Percentiles rank a stretch among this genome's conserved stretches.
Conservation (phyloP, 345 rosid genomes). For the Salix brachista region DNA sequence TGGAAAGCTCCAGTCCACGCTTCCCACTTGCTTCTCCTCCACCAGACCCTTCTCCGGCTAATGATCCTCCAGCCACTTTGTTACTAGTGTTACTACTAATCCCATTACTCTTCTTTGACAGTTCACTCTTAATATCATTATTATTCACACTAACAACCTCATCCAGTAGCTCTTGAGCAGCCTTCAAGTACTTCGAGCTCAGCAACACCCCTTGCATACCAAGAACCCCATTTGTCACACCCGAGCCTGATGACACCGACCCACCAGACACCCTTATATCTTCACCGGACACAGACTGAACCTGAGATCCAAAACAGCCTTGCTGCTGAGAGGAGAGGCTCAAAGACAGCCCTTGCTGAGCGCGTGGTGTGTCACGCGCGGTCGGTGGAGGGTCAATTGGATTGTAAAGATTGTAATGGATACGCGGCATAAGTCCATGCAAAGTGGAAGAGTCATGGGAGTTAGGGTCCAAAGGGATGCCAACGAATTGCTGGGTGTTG, state of each 20-base stretch:
- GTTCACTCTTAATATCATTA: constrained; percentile 29
- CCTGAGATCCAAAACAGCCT: constrained; percentile 43
- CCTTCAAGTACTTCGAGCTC: constrained; percentile 94
- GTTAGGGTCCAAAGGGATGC: constrained; percentile 68
- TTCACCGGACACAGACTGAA: constrained; percentile 37
- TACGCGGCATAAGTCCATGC: constrained; percentile 78
- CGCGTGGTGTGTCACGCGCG: constrained; percentile 73
- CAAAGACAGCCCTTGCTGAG: constrained; percentile 72
- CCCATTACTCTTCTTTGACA: constrained; percentile 42
- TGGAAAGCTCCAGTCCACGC: constrained; percentile 52
- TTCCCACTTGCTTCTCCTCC: constrained; percentile 46
- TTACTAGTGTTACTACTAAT: constrained; percentile 24
- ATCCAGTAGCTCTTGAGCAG: constrained; percentile 88
- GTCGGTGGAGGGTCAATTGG: constrained; percentile 40
- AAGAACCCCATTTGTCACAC: constrained; percentile 60
- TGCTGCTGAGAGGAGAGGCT: constrained; percentile 80
- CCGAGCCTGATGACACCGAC: constrained; percentile 72
- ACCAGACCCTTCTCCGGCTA: constrained; percentile 42
- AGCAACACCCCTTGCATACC: constrained; percentile 58
- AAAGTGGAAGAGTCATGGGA: constrained; percentile 47
- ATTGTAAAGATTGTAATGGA: constrained; percentile 72
- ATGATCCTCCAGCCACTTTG: constrained; percentile 54
- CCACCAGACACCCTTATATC: constrained; percentile 50
- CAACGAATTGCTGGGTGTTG: constrained; percentile 73
- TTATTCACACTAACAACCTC: constrained; percentile 81